These are phyloP conservation scores for Podospora pseudocomata DNA, from an alignment of 495 filamentous ascomycete species.

Conservation along the genomic window DNA sequence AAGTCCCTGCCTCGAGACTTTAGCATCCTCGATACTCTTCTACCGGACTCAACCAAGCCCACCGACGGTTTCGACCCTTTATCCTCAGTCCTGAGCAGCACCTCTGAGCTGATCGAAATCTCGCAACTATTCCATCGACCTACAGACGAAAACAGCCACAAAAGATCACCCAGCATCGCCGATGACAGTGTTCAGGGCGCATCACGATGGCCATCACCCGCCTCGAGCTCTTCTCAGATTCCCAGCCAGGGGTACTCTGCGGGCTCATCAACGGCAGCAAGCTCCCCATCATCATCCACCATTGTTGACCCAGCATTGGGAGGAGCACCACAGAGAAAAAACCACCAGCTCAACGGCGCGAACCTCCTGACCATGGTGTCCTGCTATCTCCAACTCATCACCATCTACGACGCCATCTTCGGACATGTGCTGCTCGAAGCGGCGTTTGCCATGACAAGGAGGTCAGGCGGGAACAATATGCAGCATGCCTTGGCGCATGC, in stretches of 20 bases:
- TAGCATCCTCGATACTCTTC: neutral
- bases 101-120: neutral
- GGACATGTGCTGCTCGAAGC: neutral
- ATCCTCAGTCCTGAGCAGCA: slow-evolving; percentile 5
- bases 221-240: neutral
- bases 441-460: neutral
- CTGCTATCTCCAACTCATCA: slow-evolving; percentile 4
- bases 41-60: neutral
- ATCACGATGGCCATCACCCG: slow-evolving; percentile 7
- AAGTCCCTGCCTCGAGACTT: neutral
- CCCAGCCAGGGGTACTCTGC: neutral
- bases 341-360: neutral
- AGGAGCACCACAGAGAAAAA: neutral
- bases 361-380: slow-evolving; percentile 7
- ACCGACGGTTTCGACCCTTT: neutral
- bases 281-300: neutral
- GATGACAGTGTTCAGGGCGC: slow-evolving; percentile 1
- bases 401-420: slow-evolving; percentile 11
- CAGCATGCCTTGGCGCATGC: slow-evolving; percentile 1
- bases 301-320: neutral
- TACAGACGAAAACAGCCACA: neutral
- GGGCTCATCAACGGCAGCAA: neutral
- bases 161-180: neutral
- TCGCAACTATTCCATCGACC: slow-evolving; percentile 1
- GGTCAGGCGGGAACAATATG: neutral